These are phyloP conservation scores for Paecilomyces sp. DNA, from an alignment of 2,329 filamentous ascomycete genomes.

Conservation along the genomic window DNA sequence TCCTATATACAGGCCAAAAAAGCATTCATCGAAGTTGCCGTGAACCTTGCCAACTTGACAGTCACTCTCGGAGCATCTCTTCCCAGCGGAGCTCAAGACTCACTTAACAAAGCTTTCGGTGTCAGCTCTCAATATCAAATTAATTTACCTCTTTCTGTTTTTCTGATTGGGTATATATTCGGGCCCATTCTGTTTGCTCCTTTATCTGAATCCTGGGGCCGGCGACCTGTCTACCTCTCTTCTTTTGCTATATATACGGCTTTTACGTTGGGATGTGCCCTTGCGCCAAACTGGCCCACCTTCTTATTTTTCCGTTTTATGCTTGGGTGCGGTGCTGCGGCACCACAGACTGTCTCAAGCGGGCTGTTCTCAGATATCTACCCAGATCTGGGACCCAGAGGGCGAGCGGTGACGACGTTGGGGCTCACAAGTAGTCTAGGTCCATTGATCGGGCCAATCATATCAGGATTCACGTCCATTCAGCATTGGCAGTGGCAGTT, in stretches of 20 bases:
- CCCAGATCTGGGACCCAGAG: constrained; percentile 17
- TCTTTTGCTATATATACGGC: constrained; percentile 35
- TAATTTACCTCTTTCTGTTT: constrained; percentile 16
- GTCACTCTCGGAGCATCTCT: constrained; percentile 17
- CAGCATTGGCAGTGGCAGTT: constrained; percentile 34
- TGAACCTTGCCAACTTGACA: constrained; percentile 9
- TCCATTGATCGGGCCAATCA: constrained; percentile 26
- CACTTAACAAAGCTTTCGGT: background rate
- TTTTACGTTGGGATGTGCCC: constrained; percentile 28
- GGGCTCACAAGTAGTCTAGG: constrained; percentile 13
- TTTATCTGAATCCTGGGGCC: constrained; percentile 24
- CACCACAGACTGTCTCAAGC: constrained; percentile 27
- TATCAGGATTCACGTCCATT: constrained; percentile 27
- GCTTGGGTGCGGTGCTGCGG: constrained; percentile 24
- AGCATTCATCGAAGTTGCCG: background rate
- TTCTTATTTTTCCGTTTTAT: constrained; percentile 31
- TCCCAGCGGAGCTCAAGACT: constrained; percentile 14
- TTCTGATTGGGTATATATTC: constrained; percentile 17
- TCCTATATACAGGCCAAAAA: background rate
- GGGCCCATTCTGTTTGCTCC: constrained; percentile 28
- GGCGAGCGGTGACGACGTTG: constrained; percentile 3
- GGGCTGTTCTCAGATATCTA: constrained; percentile 36
- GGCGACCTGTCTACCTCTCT: constrained; percentile 31
- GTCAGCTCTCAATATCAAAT: constrained; percentile 11
- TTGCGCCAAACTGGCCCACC: constrained; percentile 26